Evolutionary conservation across 306 rosid genomes (phyloP).

Genomic region (Lathyrus tuberosus): DNA sequence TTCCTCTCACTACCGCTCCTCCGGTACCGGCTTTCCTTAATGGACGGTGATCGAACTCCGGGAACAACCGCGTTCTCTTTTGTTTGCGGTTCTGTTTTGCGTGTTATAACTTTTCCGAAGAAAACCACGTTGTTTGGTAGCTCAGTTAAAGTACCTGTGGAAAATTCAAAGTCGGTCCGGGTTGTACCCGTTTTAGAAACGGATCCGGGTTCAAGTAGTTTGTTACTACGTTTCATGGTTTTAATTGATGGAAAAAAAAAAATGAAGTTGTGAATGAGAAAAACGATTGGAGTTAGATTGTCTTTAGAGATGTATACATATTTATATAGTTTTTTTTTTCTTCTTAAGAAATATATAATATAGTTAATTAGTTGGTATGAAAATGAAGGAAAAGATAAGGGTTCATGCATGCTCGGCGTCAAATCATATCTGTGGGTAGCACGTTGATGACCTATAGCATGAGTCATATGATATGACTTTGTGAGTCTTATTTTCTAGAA

Average conservation of each 20-base stretch:
- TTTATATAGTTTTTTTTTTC: conserved; percentile 13
- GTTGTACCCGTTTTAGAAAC: background rate
- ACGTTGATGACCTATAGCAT: no score
- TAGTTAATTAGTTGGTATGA: no score
- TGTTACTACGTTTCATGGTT: background rate
- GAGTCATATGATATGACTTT: no score
- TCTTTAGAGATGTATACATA: background rate
- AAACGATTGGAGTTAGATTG: background rate
- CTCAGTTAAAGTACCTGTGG: background rate
- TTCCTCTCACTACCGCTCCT: conserved; percentile 29
- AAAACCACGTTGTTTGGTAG: conserved; percentile 39
- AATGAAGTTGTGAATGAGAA: no score
- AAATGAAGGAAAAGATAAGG: no score
- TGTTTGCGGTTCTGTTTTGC: conserved; percentile 19
- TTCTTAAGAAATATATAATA: no score
- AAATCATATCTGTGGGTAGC: no score
- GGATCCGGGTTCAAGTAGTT: background rate
- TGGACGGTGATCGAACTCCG: background rate
- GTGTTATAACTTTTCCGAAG: conserved; percentile 42
- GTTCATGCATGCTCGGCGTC: no score
- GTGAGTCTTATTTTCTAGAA: no score
- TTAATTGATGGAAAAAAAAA: no score
- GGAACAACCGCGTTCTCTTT: background rate
- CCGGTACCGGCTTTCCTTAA: conserved; percentile 14
- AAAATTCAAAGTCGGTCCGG: conserved; percentile 43